Percentiles rank a stretch among this genome's conserved stretches.
Conservation (phyloP, 805 yeast species). For the Gaillardinia entomophila region DNA sequence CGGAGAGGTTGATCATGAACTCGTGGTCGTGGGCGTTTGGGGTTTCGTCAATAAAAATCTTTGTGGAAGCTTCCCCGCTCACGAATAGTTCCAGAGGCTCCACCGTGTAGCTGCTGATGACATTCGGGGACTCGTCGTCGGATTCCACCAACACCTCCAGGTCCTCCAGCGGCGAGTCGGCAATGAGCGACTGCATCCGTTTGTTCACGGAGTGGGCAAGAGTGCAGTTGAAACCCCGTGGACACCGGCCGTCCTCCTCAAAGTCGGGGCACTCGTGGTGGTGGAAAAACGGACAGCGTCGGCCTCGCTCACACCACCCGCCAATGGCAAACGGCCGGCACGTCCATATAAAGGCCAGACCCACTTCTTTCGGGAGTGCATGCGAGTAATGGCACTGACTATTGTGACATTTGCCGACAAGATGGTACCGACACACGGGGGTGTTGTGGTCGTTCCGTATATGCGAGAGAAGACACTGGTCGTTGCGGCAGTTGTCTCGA, state of each 20-base stretch:
- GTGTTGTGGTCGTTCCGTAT: conserved; percentile 54
- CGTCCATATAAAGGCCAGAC: conserved; percentile 35
- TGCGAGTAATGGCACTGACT: conserved; percentile 52
- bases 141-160: conserved; percentile 15
- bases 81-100: conserved; percentile 21
- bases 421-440: conserved; percentile 25
- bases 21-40: background rate
- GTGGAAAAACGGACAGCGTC: conserved; percentile 52
- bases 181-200: conserved; percentile 21
- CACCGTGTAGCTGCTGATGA: conserved; percentile 29
- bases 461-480: conserved; percentile 54
- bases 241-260: conserved; percentile 56
- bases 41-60: background rate
- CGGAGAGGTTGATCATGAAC: background rate
- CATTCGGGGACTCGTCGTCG: conserved; percentile 6
- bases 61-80: background rate
- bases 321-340: conserved; percentile 66
- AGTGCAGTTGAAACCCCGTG: conserved; percentile 46
- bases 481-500: conserved; percentile 41
- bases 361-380: conserved; percentile 43
- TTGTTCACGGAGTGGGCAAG: conserved; percentile 40
- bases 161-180: conserved; percentile 7
- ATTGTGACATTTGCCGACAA: conserved; percentile 22
- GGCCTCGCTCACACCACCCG: conserved; percentile 65
- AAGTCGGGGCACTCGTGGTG: conserved; percentile 65